phyloP scores from a whole-genome alignment of 2,329 filamentous ascomycete genomes.

The Truncatella angustata region DNA sequence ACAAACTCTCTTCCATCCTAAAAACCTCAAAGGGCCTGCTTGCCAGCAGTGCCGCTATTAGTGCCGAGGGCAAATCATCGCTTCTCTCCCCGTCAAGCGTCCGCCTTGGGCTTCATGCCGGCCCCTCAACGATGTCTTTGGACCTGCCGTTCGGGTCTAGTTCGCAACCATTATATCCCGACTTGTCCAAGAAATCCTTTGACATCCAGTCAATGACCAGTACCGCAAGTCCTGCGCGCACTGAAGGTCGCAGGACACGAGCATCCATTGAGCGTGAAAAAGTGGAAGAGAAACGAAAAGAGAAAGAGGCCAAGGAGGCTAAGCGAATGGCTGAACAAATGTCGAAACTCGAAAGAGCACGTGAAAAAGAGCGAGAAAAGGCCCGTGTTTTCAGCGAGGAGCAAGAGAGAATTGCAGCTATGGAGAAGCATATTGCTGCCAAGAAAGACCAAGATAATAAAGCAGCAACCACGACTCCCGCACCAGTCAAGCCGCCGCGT shows the following conservation, averaged over 20 bases:
- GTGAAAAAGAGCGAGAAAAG: slow-evolving; percentile 69
- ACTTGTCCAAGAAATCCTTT: slow-evolving; percentile 38
- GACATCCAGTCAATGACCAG: slow-evolving; percentile 28
- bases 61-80: slow-evolving; percentile 60
- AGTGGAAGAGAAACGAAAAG: slow-evolving; percentile 60
- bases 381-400: slow-evolving; percentile 58
- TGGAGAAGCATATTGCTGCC: slow-evolving; percentile 52
- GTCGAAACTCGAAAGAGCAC: slow-evolving; percentile 63
- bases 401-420: slow-evolving; percentile 50
- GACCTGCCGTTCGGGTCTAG: slow-evolving; percentile 26
- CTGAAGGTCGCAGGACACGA: slow-evolving; percentile 48
- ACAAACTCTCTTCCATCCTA: slow-evolving; percentile 85
- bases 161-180: slow-evolving; percentile 42
- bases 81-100: slow-evolving; percentile 53
- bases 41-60: slow-evolving; percentile 68
- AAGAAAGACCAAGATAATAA: slow-evolving; percentile 46
- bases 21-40: slow-evolving; percentile 85
- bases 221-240: slow-evolving; percentile 42
- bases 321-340: slow-evolving; percentile 59
- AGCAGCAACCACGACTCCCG: slow-evolving; percentile 25
- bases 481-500: slow-evolving; percentile 41
- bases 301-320: slow-evolving; percentile 60
- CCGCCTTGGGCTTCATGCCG: slow-evolving; percentile 42
- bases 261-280: slow-evolving; percentile 61
- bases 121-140: slow-evolving; percentile 49